A percentile compares a stretch with the other conserved stretches of the same genome.
Evolutionary conservation across 116 monocot species (phyloP).

Genomic region (Papilionanthe hybrid): DNA sequence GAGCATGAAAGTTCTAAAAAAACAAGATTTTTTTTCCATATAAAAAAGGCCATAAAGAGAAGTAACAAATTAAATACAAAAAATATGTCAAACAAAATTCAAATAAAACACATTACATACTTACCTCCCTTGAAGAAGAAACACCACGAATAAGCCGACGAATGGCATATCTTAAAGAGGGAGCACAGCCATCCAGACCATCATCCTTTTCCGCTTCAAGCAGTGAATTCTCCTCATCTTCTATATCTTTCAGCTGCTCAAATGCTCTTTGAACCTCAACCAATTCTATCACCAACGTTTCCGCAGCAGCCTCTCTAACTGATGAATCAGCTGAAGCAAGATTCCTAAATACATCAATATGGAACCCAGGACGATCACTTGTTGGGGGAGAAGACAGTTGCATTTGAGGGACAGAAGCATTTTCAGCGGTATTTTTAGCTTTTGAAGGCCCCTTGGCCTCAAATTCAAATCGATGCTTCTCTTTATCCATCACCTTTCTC

Average conservation of each 20-base stretch:
- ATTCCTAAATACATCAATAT: slow-evolving; percentile 51
- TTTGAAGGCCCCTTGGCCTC: slow-evolving; percentile 15
- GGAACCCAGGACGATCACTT: slow-evolving; percentile 34
- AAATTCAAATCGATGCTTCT: slow-evolving; percentile 23
- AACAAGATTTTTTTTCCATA: not conserved
- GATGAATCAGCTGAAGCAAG: slow-evolving; percentile 46
- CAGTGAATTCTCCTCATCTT: slow-evolving; percentile 9
- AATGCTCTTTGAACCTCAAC: slow-evolving; percentile 52
- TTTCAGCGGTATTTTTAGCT: slow-evolving; percentile 2
- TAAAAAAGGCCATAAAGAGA: not conserved
- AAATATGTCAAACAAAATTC: not conserved
- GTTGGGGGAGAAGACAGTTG: not conserved
- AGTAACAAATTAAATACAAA: not conserved
- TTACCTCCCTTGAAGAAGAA: slow-evolving; percentile 91
- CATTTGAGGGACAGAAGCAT: not conserved
- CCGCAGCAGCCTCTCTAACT: slow-evolving; percentile 54
- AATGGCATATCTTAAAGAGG: slow-evolving; percentile 70
- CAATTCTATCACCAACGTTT: slow-evolving; percentile 48
- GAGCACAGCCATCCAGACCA: slow-evolving; percentile 71
- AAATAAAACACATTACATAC: not conserved
- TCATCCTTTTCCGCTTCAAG: slow-evolving; percentile 80
- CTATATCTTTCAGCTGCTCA: slow-evolving; percentile 24
- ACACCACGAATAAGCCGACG: slow-evolving; percentile 80
- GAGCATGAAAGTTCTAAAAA: not conserved
- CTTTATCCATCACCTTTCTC: slow-evolving; percentile 65